These are phyloP conservation scores for Emericellopsis terricola DNA, from an alignment of 495 filamentous ascomycete species.

Conservation along the genomic window DNA sequence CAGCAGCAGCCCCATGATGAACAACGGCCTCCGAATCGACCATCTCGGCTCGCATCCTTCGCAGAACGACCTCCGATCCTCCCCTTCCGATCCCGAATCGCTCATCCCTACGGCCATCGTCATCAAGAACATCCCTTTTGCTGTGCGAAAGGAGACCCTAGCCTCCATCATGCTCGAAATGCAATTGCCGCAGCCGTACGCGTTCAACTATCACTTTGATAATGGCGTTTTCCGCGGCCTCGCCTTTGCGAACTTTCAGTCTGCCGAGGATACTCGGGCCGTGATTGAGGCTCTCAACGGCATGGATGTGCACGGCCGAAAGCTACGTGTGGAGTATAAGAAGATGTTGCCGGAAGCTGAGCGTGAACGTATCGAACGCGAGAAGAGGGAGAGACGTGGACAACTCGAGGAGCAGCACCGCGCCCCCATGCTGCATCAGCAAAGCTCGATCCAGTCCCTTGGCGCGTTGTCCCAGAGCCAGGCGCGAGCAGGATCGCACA, in stretches of 20 bases:
- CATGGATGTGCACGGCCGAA: conserved; percentile 84
- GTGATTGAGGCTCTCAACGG: conserved; percentile 89
- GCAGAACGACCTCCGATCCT: conserved; percentile 9
- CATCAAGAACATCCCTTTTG: conserved; percentile 98
- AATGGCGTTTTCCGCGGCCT: conserved; percentile 93
- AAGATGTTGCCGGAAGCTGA: conserved; percentile 96
- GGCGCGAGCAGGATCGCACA: conserved; percentile 6
- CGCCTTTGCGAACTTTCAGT: conserved; percentile 97
- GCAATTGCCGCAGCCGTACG: conserved; percentile 81
- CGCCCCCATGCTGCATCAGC: conserved; percentile 47
- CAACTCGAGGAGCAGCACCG: conserved; percentile 95
- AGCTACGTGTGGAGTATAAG: conserved; percentile 94
- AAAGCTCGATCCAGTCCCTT: conserved; percentile 70
- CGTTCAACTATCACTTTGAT: conserved; percentile 99
- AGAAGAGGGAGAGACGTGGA: conserved; percentile 91
- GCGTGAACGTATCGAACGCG: conserved; percentile 86
- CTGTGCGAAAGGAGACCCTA: conserved; percentile 91
- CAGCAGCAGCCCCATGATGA: conserved; percentile 1
- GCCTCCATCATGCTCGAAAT: conserved; percentile 83
- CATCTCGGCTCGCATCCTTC: conserved; percentile 13
- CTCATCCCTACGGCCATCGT: conserved; percentile 96
- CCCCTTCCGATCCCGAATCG: conserved; percentile 27
- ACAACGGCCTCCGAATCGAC: conserved; percentile 7
- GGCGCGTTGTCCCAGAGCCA: conserved; percentile 34
- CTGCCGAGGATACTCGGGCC: conserved; percentile 72